Percentiles rank a stretch among this genome's conserved stretches.
These are phyloP conservation scores for Arthrinium phaeospermum DNA, from an alignment of 2,329 filamentous ascomycete species.

Conservation along the genomic window DNA sequence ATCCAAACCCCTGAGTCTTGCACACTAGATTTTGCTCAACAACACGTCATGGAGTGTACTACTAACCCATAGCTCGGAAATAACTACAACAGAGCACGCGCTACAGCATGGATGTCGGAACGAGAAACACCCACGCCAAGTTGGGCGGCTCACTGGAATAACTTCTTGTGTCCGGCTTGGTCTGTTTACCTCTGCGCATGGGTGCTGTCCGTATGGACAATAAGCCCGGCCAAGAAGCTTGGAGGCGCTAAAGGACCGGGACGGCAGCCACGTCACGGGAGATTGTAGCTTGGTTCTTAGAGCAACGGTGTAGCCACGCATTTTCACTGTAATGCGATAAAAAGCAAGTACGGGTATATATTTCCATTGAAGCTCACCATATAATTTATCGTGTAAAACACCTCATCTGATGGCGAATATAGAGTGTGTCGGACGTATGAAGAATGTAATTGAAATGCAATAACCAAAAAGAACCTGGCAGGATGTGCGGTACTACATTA, in stretches of 20 bases:
- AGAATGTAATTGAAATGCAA: not conserved
- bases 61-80: not conserved
- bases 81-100: not conserved
- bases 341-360: not conserved
- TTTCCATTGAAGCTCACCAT: not conserved
- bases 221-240: slow-evolving; percentile 11
- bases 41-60: not conserved
- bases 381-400: not conserved
- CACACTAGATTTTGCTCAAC: not conserved
- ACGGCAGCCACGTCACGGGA: not conserved
- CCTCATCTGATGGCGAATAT: not conserved
- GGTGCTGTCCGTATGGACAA: not conserved
- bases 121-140: not conserved
- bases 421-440: not conserved
- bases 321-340: not conserved
- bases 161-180: not conserved
- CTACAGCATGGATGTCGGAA: too few relatives aligned
- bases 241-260: not conserved
- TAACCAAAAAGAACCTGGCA: not conserved
- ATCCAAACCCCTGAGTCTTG: too few relatives aligned
- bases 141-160: not conserved
- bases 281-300: not conserved
- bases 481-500: not conserved
- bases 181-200: not conserved
- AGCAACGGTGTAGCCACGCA: not conserved